Percentiles rank a stretch among this genome's conserved stretches.
phyloP scores from a whole-genome alignment of 805 yeast genomes.

The Starmera dryadoides region DNA sequence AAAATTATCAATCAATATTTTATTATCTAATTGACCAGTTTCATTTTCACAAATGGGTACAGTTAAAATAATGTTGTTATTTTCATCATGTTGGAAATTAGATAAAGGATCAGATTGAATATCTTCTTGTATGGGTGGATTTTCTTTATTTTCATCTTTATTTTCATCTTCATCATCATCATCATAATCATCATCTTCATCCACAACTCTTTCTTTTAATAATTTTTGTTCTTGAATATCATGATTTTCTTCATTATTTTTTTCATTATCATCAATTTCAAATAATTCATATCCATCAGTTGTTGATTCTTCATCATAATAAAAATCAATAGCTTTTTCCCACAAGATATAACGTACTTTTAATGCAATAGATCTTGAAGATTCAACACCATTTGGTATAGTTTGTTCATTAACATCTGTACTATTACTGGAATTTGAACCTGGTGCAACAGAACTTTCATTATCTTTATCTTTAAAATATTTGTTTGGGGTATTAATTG shows the following conservation, averaged over 20 bases:
- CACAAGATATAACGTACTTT: constrained; percentile 62
- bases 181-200: constrained; percentile 23
- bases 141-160: constrained; percentile 4
- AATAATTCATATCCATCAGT: constrained; percentile 12
- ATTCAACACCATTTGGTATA: constrained; percentile 33
- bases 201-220: constrained; percentile 31
- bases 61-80: constrained; percentile 21
- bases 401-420: constrained; percentile 30
- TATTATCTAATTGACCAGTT: constrained; percentile 25
- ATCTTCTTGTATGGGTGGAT: no score
- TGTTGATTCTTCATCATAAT: constrained; percentile 18
- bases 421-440: constrained; percentile 23
- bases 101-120: no score
- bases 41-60: constrained; percentile 29
- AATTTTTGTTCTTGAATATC: constrained; percentile 1
- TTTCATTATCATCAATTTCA: constrained; percentile 6
- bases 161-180: constrained; percentile 18
- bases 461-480: constrained; percentile 1
- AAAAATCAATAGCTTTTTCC: constrained; percentile 59
- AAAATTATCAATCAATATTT: constrained; percentile 46
- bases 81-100: constrained; percentile 12
- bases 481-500: background rate
- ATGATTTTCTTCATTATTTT: background rate
- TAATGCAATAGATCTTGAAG: constrained; percentile 51
- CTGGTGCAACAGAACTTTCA: constrained; percentile 6